Percentiles rank a stretch among this genome's conserved stretches.
Conservation (phyloP, 495 filamentous ascomycete genomes). For the Copromyces sp. region DNA sequence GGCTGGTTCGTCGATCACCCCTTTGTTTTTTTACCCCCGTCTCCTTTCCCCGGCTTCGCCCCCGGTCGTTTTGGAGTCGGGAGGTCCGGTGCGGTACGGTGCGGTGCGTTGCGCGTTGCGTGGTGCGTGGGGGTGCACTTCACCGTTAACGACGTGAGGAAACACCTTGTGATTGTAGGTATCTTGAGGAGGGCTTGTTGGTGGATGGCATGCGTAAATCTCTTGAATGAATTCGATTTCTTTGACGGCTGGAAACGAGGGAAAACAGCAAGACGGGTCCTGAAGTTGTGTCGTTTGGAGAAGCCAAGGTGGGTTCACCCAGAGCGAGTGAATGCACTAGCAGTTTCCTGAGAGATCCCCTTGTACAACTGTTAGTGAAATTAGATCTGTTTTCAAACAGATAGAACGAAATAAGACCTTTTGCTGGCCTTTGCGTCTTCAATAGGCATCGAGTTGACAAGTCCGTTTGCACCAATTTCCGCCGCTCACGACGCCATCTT, state of each 20-base stretch:
- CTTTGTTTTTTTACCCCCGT: background rate
- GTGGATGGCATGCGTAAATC: no score
- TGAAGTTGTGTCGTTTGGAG: no score
- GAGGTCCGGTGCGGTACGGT: background rate
- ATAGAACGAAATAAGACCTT: no score
- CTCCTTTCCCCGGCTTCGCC: background rate
- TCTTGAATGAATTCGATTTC: no score
- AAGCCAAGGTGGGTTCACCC: no score
- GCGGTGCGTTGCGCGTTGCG: background rate
- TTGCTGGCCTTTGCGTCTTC: background rate
- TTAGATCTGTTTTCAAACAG: no score
- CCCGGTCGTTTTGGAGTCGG: background rate
- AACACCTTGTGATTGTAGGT: background rate
- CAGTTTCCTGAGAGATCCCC: no score
- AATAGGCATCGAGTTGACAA: background rate
- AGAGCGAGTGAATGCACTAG: no score
- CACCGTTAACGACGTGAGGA: background rate
- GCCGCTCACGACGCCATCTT: background rate
- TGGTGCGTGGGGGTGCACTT: background rate
- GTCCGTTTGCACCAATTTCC: background rate
- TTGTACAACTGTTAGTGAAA: no score
- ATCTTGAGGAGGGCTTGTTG: no score
- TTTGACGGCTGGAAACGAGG: no score
- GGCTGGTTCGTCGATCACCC: background rate
- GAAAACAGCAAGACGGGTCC: no score